These are phyloP conservation scores for Mortierella sp. DNA, from an alignment of 371 early-diverging fungal genomes.

Conservation along the genomic window DNA sequence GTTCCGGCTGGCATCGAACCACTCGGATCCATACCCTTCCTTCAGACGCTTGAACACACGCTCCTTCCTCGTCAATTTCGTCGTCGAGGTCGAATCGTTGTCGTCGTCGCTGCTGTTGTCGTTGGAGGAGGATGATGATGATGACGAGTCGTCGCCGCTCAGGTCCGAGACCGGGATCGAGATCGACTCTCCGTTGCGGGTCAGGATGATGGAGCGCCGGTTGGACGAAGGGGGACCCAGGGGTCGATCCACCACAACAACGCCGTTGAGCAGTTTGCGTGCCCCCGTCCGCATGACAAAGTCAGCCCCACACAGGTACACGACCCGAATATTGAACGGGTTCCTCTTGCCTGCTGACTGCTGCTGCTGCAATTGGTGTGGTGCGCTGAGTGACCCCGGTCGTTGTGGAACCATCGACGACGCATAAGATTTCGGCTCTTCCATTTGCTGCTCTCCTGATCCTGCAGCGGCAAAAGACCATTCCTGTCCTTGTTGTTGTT, in stretches of 20 bases:
- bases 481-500: slow-evolving; percentile 11
- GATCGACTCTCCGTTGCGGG: slow-evolving; percentile 30
- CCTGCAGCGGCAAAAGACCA: neutral
- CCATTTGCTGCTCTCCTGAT: slow-evolving; percentile 9
- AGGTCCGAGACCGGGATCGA: slow-evolving; percentile 33
- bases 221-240: slow-evolving; percentile 38
- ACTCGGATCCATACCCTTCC: slow-evolving; percentile 39
- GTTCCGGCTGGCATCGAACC: slow-evolving; percentile 47
- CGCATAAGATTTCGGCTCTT: slow-evolving; percentile 8
- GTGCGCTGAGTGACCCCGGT: slow-evolving; percentile 46
- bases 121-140: slow-evolving; percentile 6
- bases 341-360: slow-evolving; percentile 27
- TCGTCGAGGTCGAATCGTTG: slow-evolving; percentile 6
- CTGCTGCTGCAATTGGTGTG: neutral
- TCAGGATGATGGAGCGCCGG: slow-evolving; percentile 39
- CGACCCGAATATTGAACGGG: slow-evolving; percentile 52
- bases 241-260: slow-evolving; percentile 53
- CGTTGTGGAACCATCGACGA: slow-evolving; percentile 41
- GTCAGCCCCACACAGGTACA: slow-evolving; percentile 56
- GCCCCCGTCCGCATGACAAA: slow-evolving; percentile 56
- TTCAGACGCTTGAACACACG: slow-evolving; percentile 36
- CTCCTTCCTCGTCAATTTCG: slow-evolving; percentile 18
- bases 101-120: slow-evolving; percentile 7
- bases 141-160: neutral
- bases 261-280: slow-evolving; percentile 37